Base-by-base conservation (phyloP, 768 basidiomycete species). In the Pulveroboletus sp. region DNA sequence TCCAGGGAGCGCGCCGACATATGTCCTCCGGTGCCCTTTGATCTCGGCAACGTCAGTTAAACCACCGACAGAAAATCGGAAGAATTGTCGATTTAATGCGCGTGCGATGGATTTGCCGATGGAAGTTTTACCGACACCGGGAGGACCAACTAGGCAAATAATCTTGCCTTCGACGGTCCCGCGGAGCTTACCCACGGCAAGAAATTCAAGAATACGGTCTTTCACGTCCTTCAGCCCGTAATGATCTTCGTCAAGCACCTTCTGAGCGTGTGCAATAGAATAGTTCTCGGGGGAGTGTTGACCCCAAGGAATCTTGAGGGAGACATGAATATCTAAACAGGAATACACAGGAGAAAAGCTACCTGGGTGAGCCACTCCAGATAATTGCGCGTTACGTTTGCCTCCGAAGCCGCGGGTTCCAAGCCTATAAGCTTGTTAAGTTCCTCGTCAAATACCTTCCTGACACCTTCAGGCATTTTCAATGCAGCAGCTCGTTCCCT, bases 1-100 rank as follows among this genome's bases (percentile, higher is more conserved):
- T 30, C 93, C 93, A 0, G 93, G 93, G 36, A 96, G 75, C 0
- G 93, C 93, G 45, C 89, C 91, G 45, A 94, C 91, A 63, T 96
- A 98, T n/a, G 95, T 99, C 65, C 96, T 75, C 60, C 96, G 73
- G 63, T 99, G 96, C 1, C 96, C 96, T 71, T 98, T 98, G 63
- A 99, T 97, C 77, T 98, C 96, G 47, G 96, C 96, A 1, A 98
- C 93, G 66, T 99, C 96, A 40, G 92, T 92, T 63, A 99, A 69
- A 13, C 96, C 95, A 55, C 96, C 95, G 5, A 98, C 95, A 9
- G 89, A 92, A 72, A 99, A 96, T 41, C 93, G 79, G 81, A 94
- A 98, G 73, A 98, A 98, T 65, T 92, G 85, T 51, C 95, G 72
- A 23, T 86, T 83, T 20, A 99, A 74, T 4, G 95, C 94, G 14